phyloP scores from a whole-genome alignment of 192 early-diverging fungal species.

The Rhizoclosmatium sp. region DNA sequence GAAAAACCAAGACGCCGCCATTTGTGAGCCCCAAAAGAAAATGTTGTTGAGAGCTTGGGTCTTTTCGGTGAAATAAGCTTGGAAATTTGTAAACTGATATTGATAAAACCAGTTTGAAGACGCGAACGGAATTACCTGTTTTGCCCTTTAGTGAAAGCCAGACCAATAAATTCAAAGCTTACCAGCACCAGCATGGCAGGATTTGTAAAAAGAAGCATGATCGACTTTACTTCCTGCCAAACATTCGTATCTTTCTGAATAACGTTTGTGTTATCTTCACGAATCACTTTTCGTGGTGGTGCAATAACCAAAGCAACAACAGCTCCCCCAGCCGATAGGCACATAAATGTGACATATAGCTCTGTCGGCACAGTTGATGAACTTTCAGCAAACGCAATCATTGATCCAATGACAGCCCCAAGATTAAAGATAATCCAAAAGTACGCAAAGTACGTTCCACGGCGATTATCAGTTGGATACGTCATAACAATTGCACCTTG shows the following conservation, averaged over 20 bases:
- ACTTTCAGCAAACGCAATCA: constrained; percentile 66
- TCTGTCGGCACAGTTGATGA: not conserved
- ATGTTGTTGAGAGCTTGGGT: constrained; percentile 76
- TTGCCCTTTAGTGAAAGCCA: not conserved
- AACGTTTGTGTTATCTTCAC: not conserved
- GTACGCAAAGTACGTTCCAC: constrained; percentile 78
- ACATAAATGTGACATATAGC: not conserved
- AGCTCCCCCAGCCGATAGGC: not conserved
- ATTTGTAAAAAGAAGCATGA: constrained; percentile 69
- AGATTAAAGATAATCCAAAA: constrained; percentile 89
- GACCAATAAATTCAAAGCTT: not conserved
- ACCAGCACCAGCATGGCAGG: constrained; percentile 69
- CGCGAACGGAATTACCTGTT: constrained; percentile 64
- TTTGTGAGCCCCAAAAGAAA: constrained; percentile 80
- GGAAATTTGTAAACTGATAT: constrained; percentile 65
- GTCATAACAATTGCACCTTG: constrained; percentile 81
- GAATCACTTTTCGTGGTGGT: not conserved
- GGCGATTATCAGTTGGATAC: constrained; percentile 78
- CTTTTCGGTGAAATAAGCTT: constrained; percentile 66
- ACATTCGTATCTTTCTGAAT: constrained; percentile 54
- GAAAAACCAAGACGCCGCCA: constrained; percentile 66
- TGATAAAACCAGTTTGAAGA: constrained; percentile 83
- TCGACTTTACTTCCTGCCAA: constrained; percentile 57
- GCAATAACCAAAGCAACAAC: not conserved
- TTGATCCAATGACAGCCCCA: constrained; percentile 81